Evolutionary conservation across 2,329 filamentous ascomycete genomes (phyloP).

Genomic region (Penicillium freii): DNA sequence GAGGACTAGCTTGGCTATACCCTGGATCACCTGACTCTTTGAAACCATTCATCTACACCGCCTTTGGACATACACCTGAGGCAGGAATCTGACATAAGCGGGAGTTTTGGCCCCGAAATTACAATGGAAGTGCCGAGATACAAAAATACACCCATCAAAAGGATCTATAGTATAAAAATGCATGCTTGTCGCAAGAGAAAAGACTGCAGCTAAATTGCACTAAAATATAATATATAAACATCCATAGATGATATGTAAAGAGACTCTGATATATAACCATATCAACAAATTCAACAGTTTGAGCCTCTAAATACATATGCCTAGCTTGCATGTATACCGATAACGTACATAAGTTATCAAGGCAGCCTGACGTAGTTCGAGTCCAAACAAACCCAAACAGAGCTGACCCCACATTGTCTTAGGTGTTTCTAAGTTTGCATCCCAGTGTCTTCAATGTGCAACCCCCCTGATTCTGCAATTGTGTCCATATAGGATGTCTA

Average conservation of each 20-base stretch:
- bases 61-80: background rate
- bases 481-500: conserved; percentile 30
- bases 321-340: background rate
- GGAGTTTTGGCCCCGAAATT: background rate
- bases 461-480: conserved; percentile 9
- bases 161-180: background rate
- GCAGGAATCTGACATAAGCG: background rate
- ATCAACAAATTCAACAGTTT: background rate
- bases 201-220: background rate
- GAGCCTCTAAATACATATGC: background rate
- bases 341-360: background rate
- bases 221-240: too few species aligned
- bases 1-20: background rate
- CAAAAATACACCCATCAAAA: background rate
- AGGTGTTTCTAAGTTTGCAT: background rate
- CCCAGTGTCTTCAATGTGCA: conserved; percentile 19
- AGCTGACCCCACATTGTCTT: background rate
- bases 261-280: background rate
- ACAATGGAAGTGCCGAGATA: background rate
- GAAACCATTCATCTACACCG: background rate
- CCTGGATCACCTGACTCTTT: background rate
- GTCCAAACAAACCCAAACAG: conserved; percentile 1
- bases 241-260: background rate
- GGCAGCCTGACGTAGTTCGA: conserved; percentile 7
- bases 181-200: background rate